Evolutionary conservation across 495 filamentous ascomycete species (phyloP).

Genomic region (Acidiella bohemica): DNA sequence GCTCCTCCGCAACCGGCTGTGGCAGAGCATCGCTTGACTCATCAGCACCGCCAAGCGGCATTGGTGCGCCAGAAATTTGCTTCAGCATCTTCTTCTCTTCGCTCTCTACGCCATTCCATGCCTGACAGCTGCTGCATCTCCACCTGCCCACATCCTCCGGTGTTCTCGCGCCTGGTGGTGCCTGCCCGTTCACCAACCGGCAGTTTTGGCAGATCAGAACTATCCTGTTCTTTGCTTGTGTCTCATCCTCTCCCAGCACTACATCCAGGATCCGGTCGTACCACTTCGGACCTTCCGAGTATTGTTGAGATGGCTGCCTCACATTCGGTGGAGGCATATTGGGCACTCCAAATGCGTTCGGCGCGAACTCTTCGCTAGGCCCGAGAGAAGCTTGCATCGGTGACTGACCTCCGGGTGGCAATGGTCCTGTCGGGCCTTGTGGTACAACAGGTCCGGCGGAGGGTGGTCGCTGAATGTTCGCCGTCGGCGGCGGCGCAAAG

Average conservation of each 20-base stretch:
- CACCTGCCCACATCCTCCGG: conserved; percentile 74
- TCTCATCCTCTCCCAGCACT: conserved; percentile 90
- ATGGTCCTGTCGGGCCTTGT: conserved; percentile 16
- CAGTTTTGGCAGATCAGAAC: conserved; percentile 76
- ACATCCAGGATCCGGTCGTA: conserved; percentile 90
- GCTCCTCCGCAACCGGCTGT: background rate
- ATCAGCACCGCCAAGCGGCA: background rate
- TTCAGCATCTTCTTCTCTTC: conserved; percentile 46
- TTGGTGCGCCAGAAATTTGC: conserved; percentile 8
- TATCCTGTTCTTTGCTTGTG: conserved; percentile 75
- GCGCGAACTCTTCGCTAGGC: conserved; percentile 39
- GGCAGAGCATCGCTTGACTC: background rate
- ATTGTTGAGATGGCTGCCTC: conserved; percentile 19
- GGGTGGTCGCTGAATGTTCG: conserved; percentile 51
- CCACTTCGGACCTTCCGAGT: conserved; percentile 55
- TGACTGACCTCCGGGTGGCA: too few species aligned
- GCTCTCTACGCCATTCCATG: conserved; percentile 71
- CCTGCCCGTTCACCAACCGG: conserved; percentile 87
- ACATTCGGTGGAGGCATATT: background rate
- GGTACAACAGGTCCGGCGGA: conserved; percentile 6
- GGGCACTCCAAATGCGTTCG: conserved; percentile 39
- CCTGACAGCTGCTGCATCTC: conserved; percentile 74
- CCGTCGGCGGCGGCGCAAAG: conserved; percentile 65
- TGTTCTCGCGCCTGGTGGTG: conserved; percentile 69
- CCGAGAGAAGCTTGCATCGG: conserved; percentile 1